Evolutionary conservation across 2,329 filamentous ascomycete genomes (phyloP).

Genomic region (Stachybotrys echinatus): DNA sequence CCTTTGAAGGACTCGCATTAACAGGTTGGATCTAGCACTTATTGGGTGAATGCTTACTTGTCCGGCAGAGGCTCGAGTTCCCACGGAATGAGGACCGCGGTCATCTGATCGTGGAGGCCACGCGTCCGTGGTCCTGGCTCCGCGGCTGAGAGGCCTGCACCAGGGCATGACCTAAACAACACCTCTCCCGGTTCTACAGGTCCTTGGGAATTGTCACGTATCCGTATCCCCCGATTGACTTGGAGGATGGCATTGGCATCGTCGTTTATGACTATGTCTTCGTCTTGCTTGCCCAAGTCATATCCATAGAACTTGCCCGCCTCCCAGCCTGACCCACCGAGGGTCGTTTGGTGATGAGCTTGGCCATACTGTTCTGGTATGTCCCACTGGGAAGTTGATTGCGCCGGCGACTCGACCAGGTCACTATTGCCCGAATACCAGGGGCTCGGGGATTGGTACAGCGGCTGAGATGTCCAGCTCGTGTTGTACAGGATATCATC

Average conservation of each 20-base stretch:
- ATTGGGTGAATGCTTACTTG: slow-evolving; percentile 22
- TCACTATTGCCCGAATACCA: slow-evolving; percentile 3
- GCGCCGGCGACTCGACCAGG: slow-evolving; percentile 1
- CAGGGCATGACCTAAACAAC: not conserved
- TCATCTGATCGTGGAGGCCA: slow-evolving; percentile 62
- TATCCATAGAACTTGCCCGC: slow-evolving; percentile 58
- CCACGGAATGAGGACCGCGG: slow-evolving; percentile 52
- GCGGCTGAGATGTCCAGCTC: not conserved
- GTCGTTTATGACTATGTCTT: slow-evolving; percentile 66
- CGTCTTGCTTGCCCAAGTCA: slow-evolving; percentile 64
- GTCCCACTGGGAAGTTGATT: not conserved
- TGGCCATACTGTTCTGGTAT: not conserved
- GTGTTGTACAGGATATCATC: slow-evolving; percentile 1
- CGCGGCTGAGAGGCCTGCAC: not conserved
- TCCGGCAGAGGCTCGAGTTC: slow-evolving; percentile 42
- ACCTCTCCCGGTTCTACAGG: slow-evolving; percentile 19
- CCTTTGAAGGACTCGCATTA: slow-evolving; percentile 2
- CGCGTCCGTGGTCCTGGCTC: not conserved
- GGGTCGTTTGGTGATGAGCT: not conserved
- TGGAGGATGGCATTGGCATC: slow-evolving; percentile 60
- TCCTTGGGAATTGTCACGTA: not conserved
- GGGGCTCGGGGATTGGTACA: slow-evolving; percentile 5
- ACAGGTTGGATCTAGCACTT: not conserved
- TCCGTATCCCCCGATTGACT: slow-evolving; percentile 19
- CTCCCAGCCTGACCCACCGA: slow-evolving; percentile 9